phyloP scores from a whole-genome alignment of 805 yeast species.

The Yamadazyma philogaea region DNA sequence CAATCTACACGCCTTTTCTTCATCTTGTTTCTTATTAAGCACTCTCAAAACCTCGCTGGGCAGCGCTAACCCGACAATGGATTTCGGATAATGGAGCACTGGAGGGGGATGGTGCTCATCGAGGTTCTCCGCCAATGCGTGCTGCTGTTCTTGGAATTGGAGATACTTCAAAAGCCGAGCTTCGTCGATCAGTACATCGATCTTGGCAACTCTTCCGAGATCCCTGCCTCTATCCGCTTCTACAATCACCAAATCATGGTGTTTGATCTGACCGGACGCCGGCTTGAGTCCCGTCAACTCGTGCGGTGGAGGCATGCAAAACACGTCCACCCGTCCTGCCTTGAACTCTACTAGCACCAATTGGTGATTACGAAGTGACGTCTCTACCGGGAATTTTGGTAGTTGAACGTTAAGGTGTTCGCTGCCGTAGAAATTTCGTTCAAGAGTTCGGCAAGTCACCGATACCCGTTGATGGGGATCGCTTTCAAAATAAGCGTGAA shows the following conservation, averaged over 20 bases:
- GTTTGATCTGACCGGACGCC: conserved; percentile 29
- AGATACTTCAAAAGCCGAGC: conserved; percentile 64
- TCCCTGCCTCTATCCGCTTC: conserved; percentile 84
- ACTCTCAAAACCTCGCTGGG: conserved; percentile 59
- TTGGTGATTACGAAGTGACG: conserved; percentile 32
- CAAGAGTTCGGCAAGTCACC: conserved; percentile 28
- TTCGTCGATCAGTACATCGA: conserved; percentile 59
- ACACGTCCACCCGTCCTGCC: conserved; percentile 76
- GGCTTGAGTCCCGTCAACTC: conserved; percentile 11
- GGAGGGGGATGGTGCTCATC: conserved; percentile 34
- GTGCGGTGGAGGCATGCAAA: conserved; percentile 46
- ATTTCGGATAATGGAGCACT: conserved; percentile 61
- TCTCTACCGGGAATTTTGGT: conserved; percentile 37
- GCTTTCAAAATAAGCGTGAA: conserved; percentile 33
- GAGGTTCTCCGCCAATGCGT: conserved; percentile 44
- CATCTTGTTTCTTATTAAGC: conserved; percentile 59
- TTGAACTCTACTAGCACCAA: conserved; percentile 72
- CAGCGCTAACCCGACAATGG: conserved; percentile 61
- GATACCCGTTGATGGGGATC: conserved; percentile 41
- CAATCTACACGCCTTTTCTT: conserved; percentile 61
- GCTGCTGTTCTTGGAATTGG: conserved; percentile 71
- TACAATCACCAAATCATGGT: conserved; percentile 72
- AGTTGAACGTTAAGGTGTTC: conserved; percentile 31
- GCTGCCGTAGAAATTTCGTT: conserved; percentile 29
- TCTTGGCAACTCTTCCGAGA: conserved; percentile 61